phyloP scores from a whole-genome alignment of 164 flowering plant genomes.

The Berberis thunbergii region DNA sequence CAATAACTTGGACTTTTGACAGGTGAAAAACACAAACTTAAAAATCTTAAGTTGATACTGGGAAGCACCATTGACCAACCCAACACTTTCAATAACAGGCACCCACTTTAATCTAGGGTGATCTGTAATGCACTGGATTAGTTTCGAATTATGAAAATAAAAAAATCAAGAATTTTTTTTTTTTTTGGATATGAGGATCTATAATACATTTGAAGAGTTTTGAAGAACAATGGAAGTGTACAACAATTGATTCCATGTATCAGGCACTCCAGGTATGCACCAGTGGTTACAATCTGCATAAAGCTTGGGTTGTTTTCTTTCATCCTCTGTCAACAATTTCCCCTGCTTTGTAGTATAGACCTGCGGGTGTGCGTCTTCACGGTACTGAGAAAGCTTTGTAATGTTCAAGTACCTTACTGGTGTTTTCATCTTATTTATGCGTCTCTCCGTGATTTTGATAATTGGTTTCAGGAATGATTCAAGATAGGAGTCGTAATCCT shows the following conservation, averaged over 20 bases:
- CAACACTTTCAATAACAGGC: no score
- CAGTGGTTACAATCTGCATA: conserved; percentile 66
- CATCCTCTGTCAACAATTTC: conserved; percentile 13
- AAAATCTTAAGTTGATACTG: no score
- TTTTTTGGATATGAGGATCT: background rate
- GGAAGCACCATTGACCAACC: no score
- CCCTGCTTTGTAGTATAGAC: conserved; percentile 28
- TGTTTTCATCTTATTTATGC: conserved; percentile 26
- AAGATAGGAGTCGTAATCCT: conserved; percentile 23
- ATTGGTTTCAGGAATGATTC: conserved; percentile 23
- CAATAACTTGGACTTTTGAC: no score
- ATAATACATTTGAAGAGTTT: background rate
- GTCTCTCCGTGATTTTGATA: conserved; percentile 18
- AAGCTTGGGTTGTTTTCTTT: conserved; percentile 10
- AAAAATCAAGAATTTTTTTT: no score
- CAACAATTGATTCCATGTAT: conserved; percentile 63
- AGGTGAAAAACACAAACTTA: no score
- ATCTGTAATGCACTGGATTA: no score
- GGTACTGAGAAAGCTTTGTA: conserved; percentile 43
- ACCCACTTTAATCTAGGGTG: no score
- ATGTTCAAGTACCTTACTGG: conserved; percentile 55
- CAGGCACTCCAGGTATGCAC: conserved; percentile 79
- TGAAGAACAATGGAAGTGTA: conserved; percentile 25
- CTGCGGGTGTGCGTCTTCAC: conserved; percentile 57
- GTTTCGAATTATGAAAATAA: no score